Evolutionary conservation across 176 grass and related monocot species (phyloP).

Genomic region (Oryza meyeriana): DNA sequence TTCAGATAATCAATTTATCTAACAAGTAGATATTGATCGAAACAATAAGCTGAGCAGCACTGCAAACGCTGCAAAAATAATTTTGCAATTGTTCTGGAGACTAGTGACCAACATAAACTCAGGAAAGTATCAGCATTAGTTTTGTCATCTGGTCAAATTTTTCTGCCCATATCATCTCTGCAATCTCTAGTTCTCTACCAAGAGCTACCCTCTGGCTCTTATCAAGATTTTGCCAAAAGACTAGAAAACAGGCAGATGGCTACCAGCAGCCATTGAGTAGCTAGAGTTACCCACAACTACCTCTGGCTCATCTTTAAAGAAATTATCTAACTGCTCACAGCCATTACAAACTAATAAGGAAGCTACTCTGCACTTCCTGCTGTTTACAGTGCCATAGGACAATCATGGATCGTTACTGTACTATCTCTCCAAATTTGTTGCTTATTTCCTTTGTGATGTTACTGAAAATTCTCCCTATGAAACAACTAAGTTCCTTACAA

Average conservation of each 20-base stretch:
- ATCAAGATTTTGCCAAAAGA: neutral
- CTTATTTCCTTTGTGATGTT: neutral
- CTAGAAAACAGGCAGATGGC: neutral
- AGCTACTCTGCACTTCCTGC: slow-evolving; percentile 7
- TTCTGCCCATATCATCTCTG: neutral
- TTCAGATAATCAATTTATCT: neutral
- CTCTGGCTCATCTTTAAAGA: neutral
- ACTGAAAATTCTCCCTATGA: neutral
- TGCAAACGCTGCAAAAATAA: neutral
- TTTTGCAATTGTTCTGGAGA: neutral
- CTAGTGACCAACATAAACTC: neutral
- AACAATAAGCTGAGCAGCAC: neutral
- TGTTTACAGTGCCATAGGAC: neutral
- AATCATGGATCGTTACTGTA: neutral
- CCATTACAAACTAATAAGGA: slow-evolving; percentile 9
- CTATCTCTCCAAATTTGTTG: neutral
- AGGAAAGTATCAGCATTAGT: neutral
- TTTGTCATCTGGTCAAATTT: slow-evolving; percentile 3
- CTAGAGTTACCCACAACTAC: neutral
- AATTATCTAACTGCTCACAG: neutral
- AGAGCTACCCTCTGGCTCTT: neutral
- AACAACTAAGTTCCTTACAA: slow-evolving; percentile 13
- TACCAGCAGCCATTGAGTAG: neutral
- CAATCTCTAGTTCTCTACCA: neutral
- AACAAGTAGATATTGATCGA: neutral